Evolutionary conservation across 352 stramenopile genomes (phyloP).

Genomic region (Aphanomyces stellatus): DNA sequence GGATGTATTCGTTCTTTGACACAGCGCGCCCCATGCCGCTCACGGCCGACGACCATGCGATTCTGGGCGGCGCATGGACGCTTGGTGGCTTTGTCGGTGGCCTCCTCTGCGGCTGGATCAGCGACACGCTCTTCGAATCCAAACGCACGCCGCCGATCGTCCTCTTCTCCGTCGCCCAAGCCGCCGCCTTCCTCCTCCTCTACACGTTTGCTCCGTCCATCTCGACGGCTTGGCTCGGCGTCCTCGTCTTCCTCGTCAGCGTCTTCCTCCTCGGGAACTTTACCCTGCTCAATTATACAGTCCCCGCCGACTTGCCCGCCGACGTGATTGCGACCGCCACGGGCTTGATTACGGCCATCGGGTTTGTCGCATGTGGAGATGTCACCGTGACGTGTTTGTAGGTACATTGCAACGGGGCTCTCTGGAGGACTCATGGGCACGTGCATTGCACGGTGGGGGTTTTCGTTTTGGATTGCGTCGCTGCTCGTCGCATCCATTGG

Average conservation of each 20-base stretch:
- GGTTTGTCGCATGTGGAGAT: conserved; percentile 25
- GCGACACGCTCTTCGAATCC: conserved; percentile 54
- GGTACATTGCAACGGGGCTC: conserved; percentile 47
- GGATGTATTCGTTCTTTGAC: conserved; percentile 70
- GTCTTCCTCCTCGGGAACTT: conserved; percentile 70
- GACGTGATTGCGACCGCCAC: conserved; percentile 56
- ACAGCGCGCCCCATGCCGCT: conserved; percentile 38
- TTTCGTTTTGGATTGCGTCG: conserved; percentile 45
- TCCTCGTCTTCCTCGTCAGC: conserved; percentile 53
- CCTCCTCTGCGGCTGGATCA: conserved; percentile 61
- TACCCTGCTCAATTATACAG: conserved; percentile 62
- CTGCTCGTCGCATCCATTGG: conserved; percentile 50
- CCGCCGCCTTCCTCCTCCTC: conserved; percentile 34
- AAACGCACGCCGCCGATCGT: conserved; percentile 58
- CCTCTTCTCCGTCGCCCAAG: conserved; percentile 59
- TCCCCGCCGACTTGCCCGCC: conserved; percentile 59
- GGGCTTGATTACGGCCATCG: conserved; percentile 54
- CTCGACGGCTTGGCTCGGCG: conserved; percentile 36
- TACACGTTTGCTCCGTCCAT: conserved; percentile 49
- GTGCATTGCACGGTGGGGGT: conserved; percentile 44
- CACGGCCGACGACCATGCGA: conserved; percentile 39
- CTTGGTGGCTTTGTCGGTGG: conserved; percentile 61
- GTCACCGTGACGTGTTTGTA: neutral
- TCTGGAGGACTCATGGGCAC: conserved; percentile 56
- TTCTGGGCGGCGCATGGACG: conserved; percentile 66